These are phyloP conservation scores for Phragmites australis DNA, from an alignment of 176 grass and related monocot genomes.

Conservation along the genomic window DNA sequence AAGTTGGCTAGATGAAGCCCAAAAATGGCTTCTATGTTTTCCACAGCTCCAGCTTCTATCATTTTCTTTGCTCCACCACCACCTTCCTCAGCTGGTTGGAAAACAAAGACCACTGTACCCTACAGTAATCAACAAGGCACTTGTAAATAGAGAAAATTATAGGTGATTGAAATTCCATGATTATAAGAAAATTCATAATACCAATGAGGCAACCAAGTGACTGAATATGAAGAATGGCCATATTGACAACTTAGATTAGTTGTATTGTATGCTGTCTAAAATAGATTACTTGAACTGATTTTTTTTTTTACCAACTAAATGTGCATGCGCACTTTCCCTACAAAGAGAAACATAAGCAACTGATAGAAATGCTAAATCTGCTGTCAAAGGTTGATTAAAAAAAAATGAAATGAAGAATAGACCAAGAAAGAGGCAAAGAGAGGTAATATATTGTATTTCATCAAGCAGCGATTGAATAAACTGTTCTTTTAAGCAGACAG, in stretches of 20 bases:
- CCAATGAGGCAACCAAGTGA: slow-evolving; percentile 4
- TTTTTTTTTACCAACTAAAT: background rate
- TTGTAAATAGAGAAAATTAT: background rate
- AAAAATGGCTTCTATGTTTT: slow-evolving; percentile 88
- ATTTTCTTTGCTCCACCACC: slow-evolving; percentile 88
- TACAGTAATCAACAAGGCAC: slow-evolving; percentile 38
- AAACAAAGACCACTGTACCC: slow-evolving; percentile 80
- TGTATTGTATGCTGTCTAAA: slow-evolving; percentile 7
- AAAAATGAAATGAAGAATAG: background rate
- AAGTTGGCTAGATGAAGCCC: slow-evolving; percentile 61
- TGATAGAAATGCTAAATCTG: background rate
- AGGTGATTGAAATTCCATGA: no score
- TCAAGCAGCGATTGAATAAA: background rate
- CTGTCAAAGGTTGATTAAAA: background rate
- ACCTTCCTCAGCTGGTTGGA: slow-evolving; percentile 96
- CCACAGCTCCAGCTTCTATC: slow-evolving; percentile 70
- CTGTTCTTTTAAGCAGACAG: background rate
- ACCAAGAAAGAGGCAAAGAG: background rate
- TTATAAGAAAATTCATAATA: slow-evolving; percentile 1
- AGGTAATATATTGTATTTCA: background rate
- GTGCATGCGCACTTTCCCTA: background rate
- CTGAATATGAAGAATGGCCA: background rate
- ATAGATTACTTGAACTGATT: background rate
- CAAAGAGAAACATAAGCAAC: background rate
- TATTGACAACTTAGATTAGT: background rate